These are phyloP conservation scores for Termitomyces sp. DNA, from an alignment of 768 basidiomycete species.

Conservation along the genomic window DNA sequence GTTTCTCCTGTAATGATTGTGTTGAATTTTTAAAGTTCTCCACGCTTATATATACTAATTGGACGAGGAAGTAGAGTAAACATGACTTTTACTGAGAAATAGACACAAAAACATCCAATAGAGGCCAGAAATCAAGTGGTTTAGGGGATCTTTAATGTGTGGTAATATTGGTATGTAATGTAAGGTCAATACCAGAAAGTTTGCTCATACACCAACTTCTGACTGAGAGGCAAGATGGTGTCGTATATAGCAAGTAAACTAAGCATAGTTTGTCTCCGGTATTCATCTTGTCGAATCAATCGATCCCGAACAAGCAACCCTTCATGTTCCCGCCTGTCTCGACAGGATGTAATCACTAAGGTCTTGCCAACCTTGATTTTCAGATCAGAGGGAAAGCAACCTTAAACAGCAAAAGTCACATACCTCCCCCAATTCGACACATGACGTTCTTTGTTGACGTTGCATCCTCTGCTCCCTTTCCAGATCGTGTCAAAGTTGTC, in stretches of 20 bases:
- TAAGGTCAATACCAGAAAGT: neutral
- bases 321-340: constrained; percentile 63
- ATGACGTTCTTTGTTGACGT: constrained; percentile 76
- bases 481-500: constrained; percentile 67
- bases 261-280: constrained; percentile 2
- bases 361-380: constrained; percentile 67
- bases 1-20: too few species aligned
- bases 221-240: constrained; percentile 14
- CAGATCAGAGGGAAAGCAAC: constrained; percentile 6
- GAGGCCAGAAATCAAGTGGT: neutral
- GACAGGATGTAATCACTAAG: constrained; percentile 71
- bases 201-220: neutral
- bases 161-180: neutral
- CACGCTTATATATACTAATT: too few species aligned
- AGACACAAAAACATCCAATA: too few species aligned
- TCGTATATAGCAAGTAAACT: constrained; percentile 13
- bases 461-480: constrained; percentile 40
- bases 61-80: neutral
- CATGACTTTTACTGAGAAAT: neutral
- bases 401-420: constrained; percentile 19
- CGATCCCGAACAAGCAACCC: neutral
- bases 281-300: neutral
- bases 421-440: constrained; percentile 86
- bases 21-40: too few species aligned
- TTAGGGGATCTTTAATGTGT: neutral